These are phyloP conservation scores for Coprinopsis cinerea DNA, from an alignment of 768 basidiomycete species.

Conservation along the genomic window DNA sequence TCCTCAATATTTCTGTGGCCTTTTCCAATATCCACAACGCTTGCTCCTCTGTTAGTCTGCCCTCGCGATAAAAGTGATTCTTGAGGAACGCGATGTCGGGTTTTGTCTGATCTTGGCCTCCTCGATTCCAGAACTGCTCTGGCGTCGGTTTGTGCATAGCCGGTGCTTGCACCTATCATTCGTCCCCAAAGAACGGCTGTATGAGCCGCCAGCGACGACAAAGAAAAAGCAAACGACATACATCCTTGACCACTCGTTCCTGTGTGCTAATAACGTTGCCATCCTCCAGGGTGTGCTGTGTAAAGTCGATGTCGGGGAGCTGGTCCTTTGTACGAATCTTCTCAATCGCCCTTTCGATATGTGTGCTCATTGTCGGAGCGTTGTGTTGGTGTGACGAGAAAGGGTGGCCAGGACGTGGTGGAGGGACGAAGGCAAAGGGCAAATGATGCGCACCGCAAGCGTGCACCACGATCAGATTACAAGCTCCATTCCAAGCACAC, in stretches of 20 bases:
- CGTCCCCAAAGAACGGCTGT: conserved; percentile 5
- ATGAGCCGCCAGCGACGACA: background rate
- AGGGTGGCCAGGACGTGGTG: conserved; percentile 6
- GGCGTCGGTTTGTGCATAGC: conserved; percentile 89
- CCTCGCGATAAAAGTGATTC: conserved; percentile 98
- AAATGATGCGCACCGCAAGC: background rate
- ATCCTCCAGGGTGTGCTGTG: conserved; percentile 89
- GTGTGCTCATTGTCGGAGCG: conserved; percentile 36
- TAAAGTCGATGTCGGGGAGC: conserved; percentile 76
- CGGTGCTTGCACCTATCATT: conserved; percentile 87
- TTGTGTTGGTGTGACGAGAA: conserved; percentile 10
- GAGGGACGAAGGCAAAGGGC: conserved; percentile 5
- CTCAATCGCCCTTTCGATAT: conserved; percentile 62
- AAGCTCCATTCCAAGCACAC: conserved; percentile 2
- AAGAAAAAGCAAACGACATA: conserved; percentile 30
- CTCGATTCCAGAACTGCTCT: conserved; percentile 84
- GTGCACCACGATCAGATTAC: conserved; percentile 1
- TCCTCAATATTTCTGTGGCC: conserved; percentile 74
- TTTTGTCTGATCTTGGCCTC: conserved; percentile 72
- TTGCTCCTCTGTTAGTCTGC: conserved; percentile 88
- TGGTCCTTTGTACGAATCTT: conserved; percentile 51
- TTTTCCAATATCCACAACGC: conserved; percentile 90
- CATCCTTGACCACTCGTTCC: conserved; percentile 95
- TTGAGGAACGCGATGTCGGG: conserved; percentile 96
- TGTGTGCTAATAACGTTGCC: conserved; percentile 88